Percentiles rank a stretch among this genome's conserved stretches.
These are phyloP conservation scores for Ophiocordyceps australis DNA, from an alignment of 2,329 filamentous ascomycete genomes.

Conservation along the genomic window DNA sequence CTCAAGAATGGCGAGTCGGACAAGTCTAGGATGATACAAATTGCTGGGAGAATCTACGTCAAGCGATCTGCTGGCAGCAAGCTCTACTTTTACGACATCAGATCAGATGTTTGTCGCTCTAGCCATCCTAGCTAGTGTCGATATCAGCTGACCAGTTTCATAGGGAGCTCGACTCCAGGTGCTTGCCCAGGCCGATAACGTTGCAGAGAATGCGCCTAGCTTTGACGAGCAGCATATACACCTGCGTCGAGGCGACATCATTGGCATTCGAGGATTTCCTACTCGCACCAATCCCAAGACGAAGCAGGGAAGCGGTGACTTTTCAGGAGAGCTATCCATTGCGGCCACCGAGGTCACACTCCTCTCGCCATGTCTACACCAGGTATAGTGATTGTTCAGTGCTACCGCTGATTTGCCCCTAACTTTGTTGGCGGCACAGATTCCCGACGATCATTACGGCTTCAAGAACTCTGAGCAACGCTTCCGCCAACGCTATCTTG, in stretches of 20 bases:
- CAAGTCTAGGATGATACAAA: conserved; percentile 54
- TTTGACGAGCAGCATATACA: conserved; percentile 85
- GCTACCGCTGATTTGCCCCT: conserved; percentile 15
- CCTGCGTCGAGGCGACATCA: conserved; percentile 79
- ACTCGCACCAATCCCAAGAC: conserved; percentile 71
- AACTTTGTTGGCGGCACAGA: conserved; percentile 9
- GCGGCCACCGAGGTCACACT: conserved; percentile 77
- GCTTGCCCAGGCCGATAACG: conserved; percentile 76
- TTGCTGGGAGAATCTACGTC: conserved; percentile 80
- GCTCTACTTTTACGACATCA: conserved; percentile 71
- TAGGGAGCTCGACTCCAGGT: conserved; percentile 60
- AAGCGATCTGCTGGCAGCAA: conserved; percentile 69
- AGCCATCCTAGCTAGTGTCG: too few relatives aligned
- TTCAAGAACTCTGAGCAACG: conserved; percentile 92
- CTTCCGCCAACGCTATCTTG: conserved; percentile 83
- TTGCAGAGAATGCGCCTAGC: conserved; percentile 40
- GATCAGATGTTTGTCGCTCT: conserved; percentile 13
- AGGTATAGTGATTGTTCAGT: too few relatives aligned
- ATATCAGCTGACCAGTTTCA: not conserved
- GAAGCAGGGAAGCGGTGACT: conserved; percentile 54
- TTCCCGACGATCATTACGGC: conserved; percentile 75
- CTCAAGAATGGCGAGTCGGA: conserved; percentile 78
- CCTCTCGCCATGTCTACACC: conserved; percentile 75
- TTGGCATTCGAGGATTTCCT: conserved; percentile 28
- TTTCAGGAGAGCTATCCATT: conserved; percentile 69